Evolutionary conservation across 352 stramenopile genomes (phyloP), one percentile per base, ranked within the genome.

Genomic region (Phytophthora megakarya): DNA sequence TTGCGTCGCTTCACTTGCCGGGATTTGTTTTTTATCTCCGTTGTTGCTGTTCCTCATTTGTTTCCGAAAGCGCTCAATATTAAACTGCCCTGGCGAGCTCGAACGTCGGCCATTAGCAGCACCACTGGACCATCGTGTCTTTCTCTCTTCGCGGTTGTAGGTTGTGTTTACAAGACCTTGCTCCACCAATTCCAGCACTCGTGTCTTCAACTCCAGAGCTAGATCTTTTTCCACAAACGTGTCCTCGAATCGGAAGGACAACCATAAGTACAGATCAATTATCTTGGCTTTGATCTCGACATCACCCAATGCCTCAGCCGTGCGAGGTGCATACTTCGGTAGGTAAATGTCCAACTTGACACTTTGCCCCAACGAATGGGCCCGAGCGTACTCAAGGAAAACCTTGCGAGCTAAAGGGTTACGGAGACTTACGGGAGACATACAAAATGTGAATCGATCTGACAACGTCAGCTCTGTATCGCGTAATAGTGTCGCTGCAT

Each of bases 211-310:
- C 38, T 90, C 80, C 3, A 92, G 38, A 18, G 85, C 85, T 22
- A 90, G 28, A 21, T 84, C 74, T 16, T 89, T 77, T 69, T 91
- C 79, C 12, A 82, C 83, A 54, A 97, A 97, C 30, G 84, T 94
- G 11, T 81, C 80, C 26, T 92, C 80, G 65, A 98, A 98, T 38
- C 93, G 93, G 49, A 84, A 88, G 43, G 91, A 92, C 1, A 99
- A 76, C 96, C 96, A 99, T 18, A 98, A 61, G 73, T 98, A 98
- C 32, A 98, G 40, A 53, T 98, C 94, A 38, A 98, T 89, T 59
- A 97, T 88, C 66, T 95, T 86, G 53, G 97, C 86, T 59, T 97
- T 90, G 56, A 86, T 88, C 71, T 97, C 97, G 4, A 98, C 72
- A 42, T 94, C 80, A 0, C 80, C 78, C 46, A 99, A 74, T 52